phyloP scores from a whole-genome alignment of 768 basidiomycete species.

The Lentinula detonsa region DNA sequence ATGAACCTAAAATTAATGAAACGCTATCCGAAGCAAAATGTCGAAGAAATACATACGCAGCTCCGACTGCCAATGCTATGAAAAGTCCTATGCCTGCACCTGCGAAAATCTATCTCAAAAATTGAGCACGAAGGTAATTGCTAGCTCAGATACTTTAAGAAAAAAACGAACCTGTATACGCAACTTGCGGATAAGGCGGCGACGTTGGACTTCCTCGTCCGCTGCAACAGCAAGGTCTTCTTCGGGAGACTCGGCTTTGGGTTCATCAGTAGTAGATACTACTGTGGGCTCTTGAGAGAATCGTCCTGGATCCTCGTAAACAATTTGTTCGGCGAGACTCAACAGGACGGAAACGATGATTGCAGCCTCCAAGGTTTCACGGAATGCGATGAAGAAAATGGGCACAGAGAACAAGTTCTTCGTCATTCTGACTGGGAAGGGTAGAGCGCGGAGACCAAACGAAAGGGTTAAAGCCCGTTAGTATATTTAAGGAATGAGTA shows the following conservation, averaged over 20 bases:
- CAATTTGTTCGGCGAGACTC: constrained; percentile 84
- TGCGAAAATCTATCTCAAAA: constrained; percentile 53
- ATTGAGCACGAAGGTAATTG: background rate
- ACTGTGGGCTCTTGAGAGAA: constrained; percentile 9
- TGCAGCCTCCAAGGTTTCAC: constrained; percentile 88
- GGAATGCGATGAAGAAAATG: constrained; percentile 95
- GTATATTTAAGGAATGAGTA: background rate
- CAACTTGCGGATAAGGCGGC: constrained; percentile 58
- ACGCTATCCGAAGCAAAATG: background rate
- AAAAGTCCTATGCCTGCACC: constrained; percentile 72
- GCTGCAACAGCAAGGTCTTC: constrained; percentile 19
- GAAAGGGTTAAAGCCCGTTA: background rate
- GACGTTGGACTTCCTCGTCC: constrained; percentile 24
- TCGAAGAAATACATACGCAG: constrained; percentile 39
- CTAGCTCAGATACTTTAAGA: background rate
- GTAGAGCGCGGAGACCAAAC: background rate
- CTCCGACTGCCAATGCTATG: constrained; percentile 78
- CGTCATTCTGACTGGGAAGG: constrained; percentile 40
- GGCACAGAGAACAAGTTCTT: constrained; percentile 80
- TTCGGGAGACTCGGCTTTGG: constrained; percentile 12
- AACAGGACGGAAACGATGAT: constrained; percentile 92
- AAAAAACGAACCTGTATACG: constrained; percentile 47
- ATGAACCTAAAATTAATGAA: constrained; percentile 48
- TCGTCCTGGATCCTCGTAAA: constrained; percentile 30
- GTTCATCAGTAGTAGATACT: background rate